A percentile compares a stretch with the other conserved stretches of the same genome.
Evolutionary conservation across 2,329 filamentous ascomycete species (phyloP).

Genomic region (Diaporthe vaccinii): DNA sequence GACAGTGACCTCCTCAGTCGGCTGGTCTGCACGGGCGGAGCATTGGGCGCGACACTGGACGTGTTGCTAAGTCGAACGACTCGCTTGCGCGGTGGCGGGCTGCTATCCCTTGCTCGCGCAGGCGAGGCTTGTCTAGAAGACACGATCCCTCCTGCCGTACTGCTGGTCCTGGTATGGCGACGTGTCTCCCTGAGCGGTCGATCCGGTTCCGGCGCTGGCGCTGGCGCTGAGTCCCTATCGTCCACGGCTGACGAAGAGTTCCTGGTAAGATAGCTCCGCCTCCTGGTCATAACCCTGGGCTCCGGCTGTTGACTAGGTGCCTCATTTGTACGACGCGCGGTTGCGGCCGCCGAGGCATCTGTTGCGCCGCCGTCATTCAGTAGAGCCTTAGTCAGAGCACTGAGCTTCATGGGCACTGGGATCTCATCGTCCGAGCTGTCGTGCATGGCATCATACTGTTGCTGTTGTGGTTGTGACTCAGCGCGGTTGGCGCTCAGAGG

Average conservation of each 20-base stretch:
- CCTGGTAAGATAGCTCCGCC: slow-evolving; percentile 63
- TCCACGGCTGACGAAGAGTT: slow-evolving; percentile 59
- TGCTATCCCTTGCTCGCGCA: slow-evolving; percentile 61
- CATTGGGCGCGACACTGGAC: slow-evolving; percentile 54
- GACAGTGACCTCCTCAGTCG: slow-evolving; percentile 67
- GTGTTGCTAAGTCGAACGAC: slow-evolving; percentile 70
- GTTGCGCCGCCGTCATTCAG: slow-evolving; percentile 72
- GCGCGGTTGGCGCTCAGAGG: slow-evolving; percentile 42
- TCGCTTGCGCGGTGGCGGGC: slow-evolving; percentile 66
- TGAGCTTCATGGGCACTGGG: slow-evolving; percentile 91
- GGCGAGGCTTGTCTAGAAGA: slow-evolving; percentile 60
- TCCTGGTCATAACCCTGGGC: slow-evolving; percentile 63
- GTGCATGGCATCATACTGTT: slow-evolving; percentile 64
- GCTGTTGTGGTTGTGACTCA: slow-evolving; percentile 57
- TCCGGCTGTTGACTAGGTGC: slow-evolving; percentile 47
- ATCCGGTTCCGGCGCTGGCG: slow-evolving; percentile 40
- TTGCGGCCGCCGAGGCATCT: slow-evolving; percentile 56
- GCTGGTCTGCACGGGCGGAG: slow-evolving; percentile 49
- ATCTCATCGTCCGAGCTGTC: slow-evolving; percentile 97
- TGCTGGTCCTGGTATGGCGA: slow-evolving; percentile 62
- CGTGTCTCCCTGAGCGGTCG: slow-evolving; percentile 50
- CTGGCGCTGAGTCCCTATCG: slow-evolving; percentile 48
- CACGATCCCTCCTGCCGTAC: slow-evolving; percentile 54
- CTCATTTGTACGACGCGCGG: slow-evolving; percentile 47
- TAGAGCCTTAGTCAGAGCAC: slow-evolving; percentile 89